Conservation (phyloP, 768 basidiomycete species). For the Lactarius evosmus region DNA sequence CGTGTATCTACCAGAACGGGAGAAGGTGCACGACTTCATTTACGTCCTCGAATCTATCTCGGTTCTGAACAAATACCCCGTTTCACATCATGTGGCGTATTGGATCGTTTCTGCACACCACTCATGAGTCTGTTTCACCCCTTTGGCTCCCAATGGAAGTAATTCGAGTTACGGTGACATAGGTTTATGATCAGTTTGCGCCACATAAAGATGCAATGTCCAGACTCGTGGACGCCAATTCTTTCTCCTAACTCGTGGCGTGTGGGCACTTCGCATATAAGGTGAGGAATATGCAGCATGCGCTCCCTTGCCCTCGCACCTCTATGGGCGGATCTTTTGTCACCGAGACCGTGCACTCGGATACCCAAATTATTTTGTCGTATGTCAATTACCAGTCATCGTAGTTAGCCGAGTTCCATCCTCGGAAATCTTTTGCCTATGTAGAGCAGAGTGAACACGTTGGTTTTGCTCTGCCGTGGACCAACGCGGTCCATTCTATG, state of each 20-base stretch:
- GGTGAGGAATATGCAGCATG: background rate
- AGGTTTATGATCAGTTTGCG: background rate
- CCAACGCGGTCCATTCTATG: background rate
- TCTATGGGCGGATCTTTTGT: background rate
- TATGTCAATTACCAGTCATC: background rate
- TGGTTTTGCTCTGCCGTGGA: background rate
- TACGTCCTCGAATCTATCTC: slow-evolving; percentile 10
- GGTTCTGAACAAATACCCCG: background rate
- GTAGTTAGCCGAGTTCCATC: background rate
- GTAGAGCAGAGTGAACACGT: background rate
- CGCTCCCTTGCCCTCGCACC: background rate
- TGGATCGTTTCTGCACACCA: background rate
- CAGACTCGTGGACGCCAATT: background rate
- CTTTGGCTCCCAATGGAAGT: background rate
- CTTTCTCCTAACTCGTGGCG: background rate
- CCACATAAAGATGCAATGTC: background rate
- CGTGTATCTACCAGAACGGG: background rate
- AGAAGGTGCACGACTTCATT: slow-evolving; percentile 3
- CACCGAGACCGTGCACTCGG: background rate
- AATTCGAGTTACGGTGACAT: background rate
- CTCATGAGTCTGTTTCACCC: background rate
- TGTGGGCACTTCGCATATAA: background rate
- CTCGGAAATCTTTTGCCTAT: background rate
- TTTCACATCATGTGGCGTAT: background rate
- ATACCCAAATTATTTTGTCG: background rate